Evolutionary conservation across 495 filamentous ascomycete species (phyloP).

Genomic region (Hypomontagnella submonticulosa): DNA sequence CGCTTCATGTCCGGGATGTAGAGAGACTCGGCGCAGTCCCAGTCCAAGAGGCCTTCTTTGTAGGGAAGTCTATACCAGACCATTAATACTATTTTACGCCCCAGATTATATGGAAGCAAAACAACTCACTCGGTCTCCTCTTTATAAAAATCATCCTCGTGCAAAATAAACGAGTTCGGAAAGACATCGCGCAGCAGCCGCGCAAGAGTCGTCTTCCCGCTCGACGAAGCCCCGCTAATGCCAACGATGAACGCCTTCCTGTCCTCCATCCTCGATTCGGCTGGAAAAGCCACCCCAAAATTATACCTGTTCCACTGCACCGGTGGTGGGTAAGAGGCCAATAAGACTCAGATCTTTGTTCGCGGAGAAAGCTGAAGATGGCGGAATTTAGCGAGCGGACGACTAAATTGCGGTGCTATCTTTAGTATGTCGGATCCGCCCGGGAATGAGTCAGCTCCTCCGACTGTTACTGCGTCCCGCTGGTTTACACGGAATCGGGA

Average conservation of each 20-base stretch:
- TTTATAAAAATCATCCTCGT: slow-evolving; percentile 93
- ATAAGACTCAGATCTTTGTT: background rate
- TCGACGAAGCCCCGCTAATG: slow-evolving; percentile 79
- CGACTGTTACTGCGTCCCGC: slow-evolving; percentile 1
- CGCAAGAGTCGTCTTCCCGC: slow-evolving; percentile 83
- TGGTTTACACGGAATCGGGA: background rate
- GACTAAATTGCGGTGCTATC: background rate
- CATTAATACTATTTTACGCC: background rate
- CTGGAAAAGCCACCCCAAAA: too few relatives aligned
- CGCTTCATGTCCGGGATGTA: slow-evolving; percentile 70
- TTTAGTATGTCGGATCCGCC: slow-evolving; percentile 17
- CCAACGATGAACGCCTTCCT: slow-evolving; percentile 70
- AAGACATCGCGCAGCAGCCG: slow-evolving; percentile 79
- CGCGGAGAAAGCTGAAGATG: slow-evolving; percentile 12
- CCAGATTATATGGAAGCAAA: background rate
- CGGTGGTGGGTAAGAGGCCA: too few relatives aligned
- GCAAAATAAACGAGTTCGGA: slow-evolving; percentile 78
- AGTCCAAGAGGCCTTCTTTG: slow-evolving; percentile 75
- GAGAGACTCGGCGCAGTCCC: slow-evolving; percentile 84
- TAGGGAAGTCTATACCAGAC: slow-evolving; percentile 54
- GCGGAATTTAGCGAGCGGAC: slow-evolving; percentile 18
- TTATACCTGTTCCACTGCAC: too few relatives aligned
- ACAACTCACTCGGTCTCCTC: slow-evolving; percentile 71
- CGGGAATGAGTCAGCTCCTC: slow-evolving; percentile 38
- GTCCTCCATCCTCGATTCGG: slow-evolving; percentile 37